These are phyloP conservation scores for Truncatella angustata DNA, from an alignment of 2,329 filamentous ascomycete species.

Conservation along the genomic window DNA sequence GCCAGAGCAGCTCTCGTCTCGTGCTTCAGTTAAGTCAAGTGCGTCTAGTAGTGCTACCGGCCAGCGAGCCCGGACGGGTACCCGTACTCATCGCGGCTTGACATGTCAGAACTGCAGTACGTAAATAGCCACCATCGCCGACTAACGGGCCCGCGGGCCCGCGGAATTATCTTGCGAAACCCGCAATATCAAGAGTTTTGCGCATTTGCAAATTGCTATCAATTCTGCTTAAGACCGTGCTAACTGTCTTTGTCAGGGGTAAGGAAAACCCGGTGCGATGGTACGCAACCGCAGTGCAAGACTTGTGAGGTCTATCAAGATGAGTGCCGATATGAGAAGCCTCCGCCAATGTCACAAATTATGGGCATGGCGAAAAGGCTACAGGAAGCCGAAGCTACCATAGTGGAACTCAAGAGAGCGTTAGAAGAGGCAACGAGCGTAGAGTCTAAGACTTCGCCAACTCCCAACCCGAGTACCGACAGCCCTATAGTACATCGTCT, in stretches of 20 bases:
- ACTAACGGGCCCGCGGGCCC: no score
- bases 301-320: conserved; percentile 30
- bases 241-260: neutral
- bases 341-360: conserved; percentile 30
- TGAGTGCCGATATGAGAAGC: conserved; percentile 30
- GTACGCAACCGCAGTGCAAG: conserved; percentile 27
- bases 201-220: no score
- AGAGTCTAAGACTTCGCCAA: neutral
- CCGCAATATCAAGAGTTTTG: no score
- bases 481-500: no score
- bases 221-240: neutral
- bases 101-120: conserved; percentile 9
- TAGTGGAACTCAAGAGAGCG: conserved; percentile 16
- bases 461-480: neutral
- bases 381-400: conserved; percentile 21
- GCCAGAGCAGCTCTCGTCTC: neutral
- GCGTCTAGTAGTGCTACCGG: neutral
- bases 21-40: neutral
- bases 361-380: conserved; percentile 27
- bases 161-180: no score
- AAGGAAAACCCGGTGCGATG: conserved; percentile 24
- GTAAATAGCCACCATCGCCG: neutral
- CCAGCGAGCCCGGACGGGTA: conserved; percentile 1
- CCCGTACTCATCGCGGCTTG: conserved; percentile 3
- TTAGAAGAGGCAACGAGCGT: conserved; percentile 6